A percentile compares a stretch with the other conserved stretches of the same genome.
phyloP scores from a whole-genome alignment of 345 rosid species.

The Pelargonium nanum region DNA sequence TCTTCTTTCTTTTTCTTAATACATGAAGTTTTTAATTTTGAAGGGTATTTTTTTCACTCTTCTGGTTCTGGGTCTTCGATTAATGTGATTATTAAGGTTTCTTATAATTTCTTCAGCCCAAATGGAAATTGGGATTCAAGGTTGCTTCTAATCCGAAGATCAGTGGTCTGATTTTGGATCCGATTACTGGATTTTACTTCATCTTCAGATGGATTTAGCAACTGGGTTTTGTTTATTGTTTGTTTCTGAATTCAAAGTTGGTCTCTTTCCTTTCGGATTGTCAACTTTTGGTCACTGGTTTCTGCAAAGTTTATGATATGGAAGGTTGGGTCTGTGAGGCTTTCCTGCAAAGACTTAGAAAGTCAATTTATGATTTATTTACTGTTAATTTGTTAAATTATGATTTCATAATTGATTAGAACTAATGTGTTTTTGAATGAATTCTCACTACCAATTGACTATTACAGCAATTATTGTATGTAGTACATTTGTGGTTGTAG shows the following conservation, averaged over 20 bases:
- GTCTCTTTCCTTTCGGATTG: background rate
- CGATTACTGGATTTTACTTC: background rate
- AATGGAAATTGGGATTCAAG: conserved; percentile 8
- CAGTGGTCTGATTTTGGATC: conserved; percentile 9
- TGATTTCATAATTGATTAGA: background rate
- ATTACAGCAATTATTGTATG: background rate
- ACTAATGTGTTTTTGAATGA: no score
- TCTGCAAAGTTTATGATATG: background rate
- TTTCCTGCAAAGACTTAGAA: background rate
- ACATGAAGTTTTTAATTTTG: conserved; percentile 1
- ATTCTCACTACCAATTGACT: background rate
- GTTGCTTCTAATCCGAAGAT: conserved; percentile 1
- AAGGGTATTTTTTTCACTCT: conserved; percentile 2
- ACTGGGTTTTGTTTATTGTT: conserved; percentile 6
- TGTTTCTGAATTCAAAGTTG: background rate
- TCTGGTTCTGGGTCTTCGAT: conserved; percentile 10
- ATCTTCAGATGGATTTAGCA: conserved; percentile 5
- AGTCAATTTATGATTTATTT: background rate
- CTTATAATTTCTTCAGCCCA: background rate
- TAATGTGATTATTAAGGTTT: conserved; percentile 12
- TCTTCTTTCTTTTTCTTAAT: background rate
- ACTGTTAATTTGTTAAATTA: background rate
- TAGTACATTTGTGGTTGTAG: background rate
- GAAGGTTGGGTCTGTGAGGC: background rate
- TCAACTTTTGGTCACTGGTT: background rate